Base-by-base conservation (phyloP, 2,329 filamentous ascomycete genomes). In the Sporothrix dimorphospora region DNA sequence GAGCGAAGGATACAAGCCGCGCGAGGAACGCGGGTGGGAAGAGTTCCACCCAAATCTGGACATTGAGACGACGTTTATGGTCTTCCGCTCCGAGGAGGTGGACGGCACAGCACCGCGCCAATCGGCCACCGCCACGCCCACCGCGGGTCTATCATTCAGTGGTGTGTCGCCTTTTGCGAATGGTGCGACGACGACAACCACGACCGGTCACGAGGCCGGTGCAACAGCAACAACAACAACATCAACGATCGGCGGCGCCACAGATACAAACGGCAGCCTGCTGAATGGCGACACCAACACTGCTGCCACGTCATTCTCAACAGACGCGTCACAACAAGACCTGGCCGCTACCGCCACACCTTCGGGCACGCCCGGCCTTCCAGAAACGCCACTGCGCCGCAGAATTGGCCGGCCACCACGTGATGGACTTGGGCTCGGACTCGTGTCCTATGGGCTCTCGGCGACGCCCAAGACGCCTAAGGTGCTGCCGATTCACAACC, bases 11-110 rank as follows among this genome's bases (percentile, higher is more conserved):
- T 98, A 98, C 82, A 99, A 99, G 80, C 96, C 96, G 42, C 88
- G 96, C 78, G 96, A 99, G 82, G 96, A 99, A 83, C 90, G 95
- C 74, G 93, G 94, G 69, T 99, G 95, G 94, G 94, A 98, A 78
- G 96, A 99, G 80, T 98, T 98, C 75, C 96, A 99, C 81, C 94
- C 94, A 0, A 93, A 98, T 77, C 88, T 99, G 69, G 94, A 98
- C 82, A 94, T 98, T 66, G 94, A 97, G 72, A 87, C 87, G 14
- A 89, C 88, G 4, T 91, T 98, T 75, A 89, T 91, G 76, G 85
- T 97, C 2, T 94, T 94, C 79, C 89, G 88, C 66, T 90, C 94
- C 1, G 91, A 96, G 74, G 93, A 97, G 75, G 91, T 98, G 7
- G 95, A 98, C 79, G 93, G 94, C 24, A 85, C 90, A 55, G 83